Evolutionary conservation across 1,284 basidiomycete genomes (phyloP), one percentile per base, ranked within the genome.

Genomic region (Mycena sp.): DNA sequence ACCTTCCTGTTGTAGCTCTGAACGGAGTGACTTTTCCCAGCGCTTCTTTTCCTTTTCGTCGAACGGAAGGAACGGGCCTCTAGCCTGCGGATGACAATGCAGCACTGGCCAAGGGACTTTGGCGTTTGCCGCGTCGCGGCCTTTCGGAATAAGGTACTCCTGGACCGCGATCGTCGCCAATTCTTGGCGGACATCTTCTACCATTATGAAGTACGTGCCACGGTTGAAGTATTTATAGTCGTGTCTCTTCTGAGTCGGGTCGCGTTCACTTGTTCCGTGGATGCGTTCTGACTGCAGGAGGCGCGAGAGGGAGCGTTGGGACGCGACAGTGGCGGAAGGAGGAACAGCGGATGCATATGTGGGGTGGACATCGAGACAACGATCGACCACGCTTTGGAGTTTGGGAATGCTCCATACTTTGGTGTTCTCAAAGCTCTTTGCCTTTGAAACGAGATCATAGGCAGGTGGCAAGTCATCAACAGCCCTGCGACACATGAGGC

Each of bases 191-290:
- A 95, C 87, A 72, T 99, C 98, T 75, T 99, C 96, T 26, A 99
- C 87, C 41, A 99, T 85, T 29, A 99, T 83, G 75, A 94, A 98
- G 74, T 85, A 90, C 59, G 85, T 88, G 49, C 86, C 85, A 57
- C 90, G 89, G 29, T 87, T 81, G 77, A 99, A 99, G 77, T 99
- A 99, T 67, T 88, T 87, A 73, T 88, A 96, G 77, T 97, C 95
- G 64, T 92, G 88, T 48, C 96, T 88, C 61, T 89, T 92, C 55
- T 96, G 93, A 12, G 87, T 89, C 1, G 94, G 90, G 77, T 99
- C 98, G 40, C 96, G 91, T 80, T 99, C 98, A 4, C 88, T 90
- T 1, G 91, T 92, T 46, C 98, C 98, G 70, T 95, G 89, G 40
- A 95, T 79, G 68, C 90, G 90, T 76, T 99, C 98, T 29, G 93